These are phyloP conservation scores for Fusarium succisae DNA, from an alignment of 2,329 filamentous ascomycete genomes.

Conservation along the genomic window DNA sequence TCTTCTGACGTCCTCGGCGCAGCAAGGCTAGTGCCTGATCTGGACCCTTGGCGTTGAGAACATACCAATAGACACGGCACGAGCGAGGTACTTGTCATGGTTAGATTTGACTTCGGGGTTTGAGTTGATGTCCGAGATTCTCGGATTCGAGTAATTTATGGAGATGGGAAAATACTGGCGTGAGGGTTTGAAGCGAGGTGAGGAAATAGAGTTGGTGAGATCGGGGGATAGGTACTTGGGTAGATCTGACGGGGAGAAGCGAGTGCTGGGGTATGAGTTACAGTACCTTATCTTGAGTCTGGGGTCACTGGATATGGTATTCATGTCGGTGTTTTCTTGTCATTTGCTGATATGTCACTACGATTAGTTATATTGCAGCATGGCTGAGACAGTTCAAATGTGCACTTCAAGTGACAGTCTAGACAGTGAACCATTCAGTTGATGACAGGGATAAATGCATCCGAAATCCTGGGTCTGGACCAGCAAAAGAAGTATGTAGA, in stretches of 20 bases:
- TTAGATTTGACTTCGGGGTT: no score
- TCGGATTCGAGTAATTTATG: neutral
- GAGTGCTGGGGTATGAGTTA: neutral
- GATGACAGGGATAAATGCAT: neutral
- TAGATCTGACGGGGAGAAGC: neutral
- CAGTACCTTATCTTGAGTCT: no score
- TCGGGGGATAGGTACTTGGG: neutral
- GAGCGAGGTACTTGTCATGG: neutral
- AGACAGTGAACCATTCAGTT: neutral
- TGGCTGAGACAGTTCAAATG: neutral
- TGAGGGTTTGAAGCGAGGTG: neutral
- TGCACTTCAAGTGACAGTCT: neutral
- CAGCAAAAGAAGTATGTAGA: neutral
- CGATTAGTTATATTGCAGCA: neutral
- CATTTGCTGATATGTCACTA: neutral
- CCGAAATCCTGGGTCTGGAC: neutral
- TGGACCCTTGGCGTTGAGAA: neutral
- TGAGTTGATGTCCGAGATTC: neutral
- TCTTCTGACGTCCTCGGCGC: neutral
- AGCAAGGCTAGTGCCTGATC: neutral
- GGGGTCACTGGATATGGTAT: neutral
- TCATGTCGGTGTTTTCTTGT: neutral
- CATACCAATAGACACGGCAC: constrained; percentile 7
- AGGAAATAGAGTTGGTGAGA: constrained; percentile 7
- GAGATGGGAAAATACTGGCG: neutral